These are phyloP conservation scores for Dipteronia sinensis DNA, from an alignment of 345 rosid genomes.

Conservation along the genomic window DNA sequence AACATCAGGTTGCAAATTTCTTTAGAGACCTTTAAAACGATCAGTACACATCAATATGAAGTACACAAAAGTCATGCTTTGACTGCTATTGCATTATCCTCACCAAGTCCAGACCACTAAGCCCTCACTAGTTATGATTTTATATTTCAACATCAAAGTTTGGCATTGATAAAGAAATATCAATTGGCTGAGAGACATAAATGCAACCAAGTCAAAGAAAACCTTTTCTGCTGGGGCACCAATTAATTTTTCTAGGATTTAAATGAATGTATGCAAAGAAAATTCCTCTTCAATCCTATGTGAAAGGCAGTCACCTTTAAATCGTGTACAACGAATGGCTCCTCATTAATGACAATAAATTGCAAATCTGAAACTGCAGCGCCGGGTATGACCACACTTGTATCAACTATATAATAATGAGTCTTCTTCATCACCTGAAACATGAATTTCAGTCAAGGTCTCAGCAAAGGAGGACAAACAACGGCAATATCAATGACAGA, in stretches of 20 bases:
- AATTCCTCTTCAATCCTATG: neutral
- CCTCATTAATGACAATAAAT: constrained; percentile 74
- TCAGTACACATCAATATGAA: neutral
- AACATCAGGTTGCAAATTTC: neutral
- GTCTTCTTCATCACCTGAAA: constrained; percentile 96
- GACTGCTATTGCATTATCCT: neutral
- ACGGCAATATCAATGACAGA: neutral
- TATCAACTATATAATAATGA: constrained; percentile 90
- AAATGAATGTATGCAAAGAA: neutral
- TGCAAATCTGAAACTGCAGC: constrained; percentile 88
- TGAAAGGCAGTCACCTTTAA: constrained; percentile 49
- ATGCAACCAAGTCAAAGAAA: constrained; percentile 1
- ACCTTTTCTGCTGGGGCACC: neutral
- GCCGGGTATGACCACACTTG: constrained; percentile 72
- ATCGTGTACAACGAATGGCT: constrained; percentile 74
- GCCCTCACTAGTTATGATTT: neutral
- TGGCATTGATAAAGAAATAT: neutral
- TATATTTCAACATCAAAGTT: neutral
- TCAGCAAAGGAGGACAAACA: neutral
- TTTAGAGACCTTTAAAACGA: neutral
- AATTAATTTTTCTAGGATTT: neutral
- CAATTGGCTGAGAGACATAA: neutral
- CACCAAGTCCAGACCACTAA: neutral
- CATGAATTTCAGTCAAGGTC: neutral
- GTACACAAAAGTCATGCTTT: neutral